Evolutionary conservation across 139 green algal genomes (phyloP).

Genomic region (Monoraphidium neglectum): DNA sequence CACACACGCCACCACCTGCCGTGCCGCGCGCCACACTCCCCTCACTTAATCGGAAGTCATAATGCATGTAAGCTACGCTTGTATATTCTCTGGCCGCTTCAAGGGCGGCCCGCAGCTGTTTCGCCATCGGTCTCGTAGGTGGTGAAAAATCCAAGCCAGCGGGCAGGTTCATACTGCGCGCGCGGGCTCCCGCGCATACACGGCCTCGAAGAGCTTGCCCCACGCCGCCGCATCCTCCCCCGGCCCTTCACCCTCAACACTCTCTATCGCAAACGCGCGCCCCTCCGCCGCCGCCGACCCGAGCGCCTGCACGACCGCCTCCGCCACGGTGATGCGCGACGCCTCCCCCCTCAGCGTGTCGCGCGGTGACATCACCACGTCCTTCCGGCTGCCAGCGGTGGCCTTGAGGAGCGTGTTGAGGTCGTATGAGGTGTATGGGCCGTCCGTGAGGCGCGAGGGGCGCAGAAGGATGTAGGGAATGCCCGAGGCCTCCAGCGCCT

Average conservation of each 20-base stretch:
- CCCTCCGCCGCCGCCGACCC: constrained; percentile 35
- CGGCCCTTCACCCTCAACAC: constrained; percentile 64
- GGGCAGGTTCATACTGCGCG: too few species aligned
- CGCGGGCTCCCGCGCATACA: too few species aligned
- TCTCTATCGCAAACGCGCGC: constrained; percentile 57
- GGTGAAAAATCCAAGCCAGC: too few species aligned
- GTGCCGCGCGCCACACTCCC: too few species aligned
- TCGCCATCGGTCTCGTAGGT: too few species aligned
- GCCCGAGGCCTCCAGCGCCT: constrained; percentile 64
- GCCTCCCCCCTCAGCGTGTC: constrained; percentile 76
- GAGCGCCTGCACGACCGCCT: constrained; percentile 76
- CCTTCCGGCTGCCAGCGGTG: constrained; percentile 46
- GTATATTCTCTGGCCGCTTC: too few species aligned
- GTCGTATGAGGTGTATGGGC: constrained; percentile 97
- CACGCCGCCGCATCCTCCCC: constrained; percentile 61
- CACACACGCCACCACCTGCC: too few species aligned
- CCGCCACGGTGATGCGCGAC: constrained; percentile 75
- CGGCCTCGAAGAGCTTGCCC: constrained; percentile 53
- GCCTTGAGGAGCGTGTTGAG: constrained; percentile 95
- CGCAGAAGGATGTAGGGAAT: constrained; percentile 93
- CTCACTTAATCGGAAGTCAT: too few species aligned
- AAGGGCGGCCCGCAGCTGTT: too few species aligned
- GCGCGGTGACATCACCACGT: constrained; percentile 52
- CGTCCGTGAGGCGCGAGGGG: constrained; percentile 92
- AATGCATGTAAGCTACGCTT: too few species aligned